Evolutionary conservation across 2,329 filamentous ascomycete species (phyloP).

Genomic region (Herpotrichia juniperi): DNA sequence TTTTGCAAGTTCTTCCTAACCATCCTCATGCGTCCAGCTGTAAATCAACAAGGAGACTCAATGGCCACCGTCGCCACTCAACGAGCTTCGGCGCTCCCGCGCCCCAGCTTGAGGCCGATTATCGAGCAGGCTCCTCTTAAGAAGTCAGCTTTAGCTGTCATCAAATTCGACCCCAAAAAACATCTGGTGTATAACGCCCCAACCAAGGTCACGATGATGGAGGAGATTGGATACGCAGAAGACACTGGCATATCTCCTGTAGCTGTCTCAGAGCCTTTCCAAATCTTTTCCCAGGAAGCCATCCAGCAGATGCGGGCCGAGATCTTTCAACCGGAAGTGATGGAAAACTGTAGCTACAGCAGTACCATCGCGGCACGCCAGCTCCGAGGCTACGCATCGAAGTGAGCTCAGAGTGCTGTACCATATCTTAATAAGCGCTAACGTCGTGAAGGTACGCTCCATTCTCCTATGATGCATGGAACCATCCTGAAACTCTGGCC

Average conservation of each 20-base stretch:
- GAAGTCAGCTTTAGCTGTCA: constrained; percentile 17
- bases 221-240: constrained; percentile 63
- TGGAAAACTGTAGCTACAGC: constrained; percentile 62
- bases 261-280: constrained; percentile 70
- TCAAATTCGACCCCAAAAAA: constrained; percentile 59
- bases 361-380: constrained; percentile 65
- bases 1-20: constrained; percentile 4
- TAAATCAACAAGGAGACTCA: constrained; percentile 14
- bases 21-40: constrained; percentile 5
- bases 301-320: constrained; percentile 67
- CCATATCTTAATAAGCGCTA: not conserved
- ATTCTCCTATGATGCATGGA: constrained; percentile 69
- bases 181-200: constrained; percentile 62
- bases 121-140: constrained; percentile 29
- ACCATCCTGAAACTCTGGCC: constrained; percentile 59
- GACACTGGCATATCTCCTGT: constrained; percentile 65
- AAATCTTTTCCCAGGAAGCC: constrained; percentile 66
- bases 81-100: constrained; percentile 33
- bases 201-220: constrained; percentile 63
- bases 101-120: constrained; percentile 39
- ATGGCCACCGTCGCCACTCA: constrained; percentile 38
- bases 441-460: constrained; percentile 60
- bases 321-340: constrained; percentile 63
- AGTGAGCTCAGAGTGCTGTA: constrained; percentile 51
- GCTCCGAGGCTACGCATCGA: constrained; percentile 60